Evolutionary conservation across 2,329 filamentous ascomycete genomes (phyloP), one percentile per base, ranked within the genome.

Genomic region (Elsinoe arachidis): DNA sequence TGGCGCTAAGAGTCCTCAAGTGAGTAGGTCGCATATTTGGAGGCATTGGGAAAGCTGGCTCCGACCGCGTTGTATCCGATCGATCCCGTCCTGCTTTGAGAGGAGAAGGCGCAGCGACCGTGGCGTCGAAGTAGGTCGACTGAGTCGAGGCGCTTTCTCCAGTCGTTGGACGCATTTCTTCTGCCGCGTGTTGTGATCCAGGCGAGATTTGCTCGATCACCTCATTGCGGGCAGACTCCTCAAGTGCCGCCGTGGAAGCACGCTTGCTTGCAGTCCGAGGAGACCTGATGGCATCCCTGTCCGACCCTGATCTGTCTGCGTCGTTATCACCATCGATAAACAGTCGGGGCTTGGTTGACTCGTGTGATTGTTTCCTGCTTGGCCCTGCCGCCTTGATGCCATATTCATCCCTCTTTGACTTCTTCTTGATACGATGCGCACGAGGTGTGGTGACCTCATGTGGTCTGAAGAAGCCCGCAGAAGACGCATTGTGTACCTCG

Each of bases 241-340:
- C 69, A 34, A 72, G 68, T 7, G 65, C 69, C 1, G 68, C 63
- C 15, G 66, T 54, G 15, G 69, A 71, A 5, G 69, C 70, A 38
- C 69, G 64, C 21, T 67, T 68, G 49, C 49, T 53, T 23, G 35
- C 49, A 23, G 21, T 17, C 12, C 33, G 37, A n/a, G 62, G 17
- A 11, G 49, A 53, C 34, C 21, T 53, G 26, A 39, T 39, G 7
- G 54, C 33, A 38, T 56, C 54, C 34, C 30, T 56, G 15, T 56
- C 54, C 21, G 54, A 56, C 14, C 14, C 54, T 14, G 54, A 56
- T n/a, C 54, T 15, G 37, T 56, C 54, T n/a, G 54, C 54, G 47
- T 56, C 54, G n/a, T 46, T 56, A 19, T 56, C 54, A 11, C 33
- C 41, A 26, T 56, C 33, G 21, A 56, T 35, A 19, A 35, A 56